Base-by-base conservation (phyloP, 768 basidiomycete genomes). In the Lactarius tabidus region DNA sequence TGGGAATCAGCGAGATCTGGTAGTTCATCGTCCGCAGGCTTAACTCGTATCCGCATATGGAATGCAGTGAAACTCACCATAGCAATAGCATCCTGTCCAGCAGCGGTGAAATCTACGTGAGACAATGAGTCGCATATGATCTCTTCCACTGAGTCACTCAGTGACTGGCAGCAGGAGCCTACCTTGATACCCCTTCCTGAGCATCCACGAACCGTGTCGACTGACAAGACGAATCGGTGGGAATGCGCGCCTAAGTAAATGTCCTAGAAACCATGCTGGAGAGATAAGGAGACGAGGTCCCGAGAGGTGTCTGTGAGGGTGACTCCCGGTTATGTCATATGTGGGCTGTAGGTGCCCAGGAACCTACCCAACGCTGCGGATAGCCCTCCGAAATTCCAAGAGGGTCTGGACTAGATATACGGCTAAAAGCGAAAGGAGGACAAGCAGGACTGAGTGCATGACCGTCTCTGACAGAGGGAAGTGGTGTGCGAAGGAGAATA, bases 71-170 rank as follows among this genome's bases (percentile, higher is more conserved):
- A 20, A 45, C 62, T 57, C 23, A 69, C 68, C 35, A 57, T 0
- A 6, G 57, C 9, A 45, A 29, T 1, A 2, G 60, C 63, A 18
- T 69, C 68, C 57, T 43, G 48, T 33, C 68, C 68, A 9, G 55
- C 59, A 2, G 38, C 18, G 1, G 20, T 52, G 31, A 67, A 67
- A 17, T 48, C 68, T 69, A 43, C 23, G 20, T 17, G 26, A 36
- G 60, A 9, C 17, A 2, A 12, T 3, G 20, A 8, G 39, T 53
- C 33, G n/a, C 29, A 38, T n/a, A n/a, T 6, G 9, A 29, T 29
- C 14, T 10, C 23, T 23, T 36, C 29, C 12, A 41, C 31, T 29
- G 26, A n/a, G n/a, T n/a, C n/a, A n/a, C n/a, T n/a, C n/a, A n/a
- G n/a, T n/a, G n/a, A n/a, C n/a, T n/a, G 7, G 6, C 6, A 15